Conservation (phyloP, 441 rosid species). For the Pelargonium myrrhifolium region DNA sequence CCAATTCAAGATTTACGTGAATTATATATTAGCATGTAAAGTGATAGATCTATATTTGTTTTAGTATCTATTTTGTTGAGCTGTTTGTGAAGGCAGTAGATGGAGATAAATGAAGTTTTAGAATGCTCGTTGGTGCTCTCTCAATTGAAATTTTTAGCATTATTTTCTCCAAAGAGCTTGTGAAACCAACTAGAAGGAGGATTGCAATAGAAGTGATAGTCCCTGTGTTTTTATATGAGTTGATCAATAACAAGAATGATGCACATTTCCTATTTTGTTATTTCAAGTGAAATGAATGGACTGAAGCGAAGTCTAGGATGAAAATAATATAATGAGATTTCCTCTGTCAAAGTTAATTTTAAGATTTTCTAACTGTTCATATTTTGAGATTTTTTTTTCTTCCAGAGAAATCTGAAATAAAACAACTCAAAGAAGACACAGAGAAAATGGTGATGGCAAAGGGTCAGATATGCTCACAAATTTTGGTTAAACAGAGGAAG, state of each 20-base stretch:
- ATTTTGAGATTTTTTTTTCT: neutral
- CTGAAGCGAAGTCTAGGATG: neutral
- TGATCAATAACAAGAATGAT: neutral
- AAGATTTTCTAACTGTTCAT: neutral
- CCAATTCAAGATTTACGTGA: neutral
- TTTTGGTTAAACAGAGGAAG: conserved; percentile 53
- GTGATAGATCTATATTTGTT: neutral
- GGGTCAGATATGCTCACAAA: conserved; percentile 47
- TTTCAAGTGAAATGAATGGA: neutral
- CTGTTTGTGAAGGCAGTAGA: neutral
- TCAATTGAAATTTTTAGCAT: neutral
- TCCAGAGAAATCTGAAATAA: conserved; percentile 47
- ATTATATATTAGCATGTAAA: neutral
- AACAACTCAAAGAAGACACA: conserved; percentile 40
- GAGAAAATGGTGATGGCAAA: conserved; percentile 44
- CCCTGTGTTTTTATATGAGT: neutral
- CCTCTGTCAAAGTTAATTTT: neutral
- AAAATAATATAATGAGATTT: neutral
- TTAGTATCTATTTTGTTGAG: neutral
- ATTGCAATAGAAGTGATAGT: neutral
- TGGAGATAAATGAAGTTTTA: neutral
- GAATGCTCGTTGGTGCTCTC: neutral
- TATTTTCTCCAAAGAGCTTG: neutral
- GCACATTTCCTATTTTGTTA: neutral
- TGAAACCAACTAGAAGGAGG: neutral